Base-by-base conservation (phyloP, 257 asterid genomes). In the Jacaranda mimosifolia region DNA sequence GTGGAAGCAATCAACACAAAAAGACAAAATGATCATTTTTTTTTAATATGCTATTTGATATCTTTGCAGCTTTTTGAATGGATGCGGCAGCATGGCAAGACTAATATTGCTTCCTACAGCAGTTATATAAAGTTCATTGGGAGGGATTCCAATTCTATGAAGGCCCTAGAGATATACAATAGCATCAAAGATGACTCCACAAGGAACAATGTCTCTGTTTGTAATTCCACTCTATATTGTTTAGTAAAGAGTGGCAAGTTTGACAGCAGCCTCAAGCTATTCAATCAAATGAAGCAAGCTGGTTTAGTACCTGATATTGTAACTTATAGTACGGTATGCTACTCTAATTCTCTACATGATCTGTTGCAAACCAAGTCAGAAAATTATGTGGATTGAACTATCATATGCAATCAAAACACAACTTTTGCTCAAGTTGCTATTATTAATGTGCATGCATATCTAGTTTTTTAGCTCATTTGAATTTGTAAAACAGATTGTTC, bases 281-380 rank as follows among this genome's bases (percentile, higher is more conserved):
- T 91, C 79, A 81, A 82, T 81, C 96, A 90, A 85, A 95, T 95
- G 99, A 90, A 89, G 90, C 88, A 72, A 85, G 91, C 87, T 75
- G 97, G 97, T 79, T 88, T 95, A 59, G 85, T 83, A 63, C 99
- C 99, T 77, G 99, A 95, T 85, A 87, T 86, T 66, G 88, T 95
- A 59, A 95, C 99, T 26, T 95, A 95, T 83, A 90, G 97, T 68
- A 91, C 97, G 90, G 99, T 95, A 89, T 60, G 91, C 76, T 77
- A 80, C 75, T 83, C 76, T 26, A 18, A 72, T 59, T 77, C 81
- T 68, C 74, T 70, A 46, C 35, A 19, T 63, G 35, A 35, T 70
- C 63, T 70, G 35, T 52, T 72, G 69, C 49, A 26, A 65, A 36
- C 39, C 40, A 40, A 76, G 63, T 58, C 17, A 32, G 55, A 49